These are phyloP conservation scores for Toxicodendron radicans DNA, from an alignment of 345 rosid genomes.

Conservation along the genomic window DNA sequence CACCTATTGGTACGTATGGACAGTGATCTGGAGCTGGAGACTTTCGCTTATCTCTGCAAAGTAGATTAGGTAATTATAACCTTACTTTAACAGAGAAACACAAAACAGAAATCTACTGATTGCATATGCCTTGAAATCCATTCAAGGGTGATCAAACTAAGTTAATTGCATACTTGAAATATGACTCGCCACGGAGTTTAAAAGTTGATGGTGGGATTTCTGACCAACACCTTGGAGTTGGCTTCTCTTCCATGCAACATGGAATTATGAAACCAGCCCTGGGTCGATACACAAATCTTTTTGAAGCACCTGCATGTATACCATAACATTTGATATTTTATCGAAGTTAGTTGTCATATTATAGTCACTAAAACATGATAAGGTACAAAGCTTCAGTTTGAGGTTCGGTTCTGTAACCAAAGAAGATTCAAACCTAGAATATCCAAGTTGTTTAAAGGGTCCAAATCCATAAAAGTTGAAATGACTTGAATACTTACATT, in stretches of 20 bases:
- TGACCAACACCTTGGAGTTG: slow-evolving; percentile 53
- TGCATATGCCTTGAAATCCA: slow-evolving; percentile 6
- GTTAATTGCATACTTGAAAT: slow-evolving; percentile 55
- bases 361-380: background rate
- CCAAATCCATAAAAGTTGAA: too few species aligned
- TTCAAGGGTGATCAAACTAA: background rate
- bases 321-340: background rate
- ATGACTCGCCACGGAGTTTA: slow-evolving; percentile 61
- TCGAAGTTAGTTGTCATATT: background rate
- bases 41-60: slow-evolving; percentile 80
- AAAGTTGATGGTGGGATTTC: slow-evolving; percentile 73
- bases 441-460: background rate
- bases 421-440: background rate
- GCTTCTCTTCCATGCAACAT: slow-evolving; percentile 42
- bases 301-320: slow-evolving; percentile 50
- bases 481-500: slow-evolving; percentile 36
- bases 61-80: slow-evolving; percentile 13
- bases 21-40: slow-evolving; percentile 58
- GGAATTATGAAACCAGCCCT: slow-evolving; percentile 61
- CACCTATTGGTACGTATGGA: slow-evolving; percentile 76
- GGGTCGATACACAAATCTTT: slow-evolving; percentile 56
- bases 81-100: background rate
- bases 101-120: slow-evolving; percentile 3
- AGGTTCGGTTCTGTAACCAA: background rate
- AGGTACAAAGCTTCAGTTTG: background rate